A percentile compares a stretch with the other conserved stretches of the same genome.
These are phyloP conservation scores for Pterulicium gracile DNA, from an alignment of 1,284 basidiomycete species.

Conservation along the genomic window DNA sequence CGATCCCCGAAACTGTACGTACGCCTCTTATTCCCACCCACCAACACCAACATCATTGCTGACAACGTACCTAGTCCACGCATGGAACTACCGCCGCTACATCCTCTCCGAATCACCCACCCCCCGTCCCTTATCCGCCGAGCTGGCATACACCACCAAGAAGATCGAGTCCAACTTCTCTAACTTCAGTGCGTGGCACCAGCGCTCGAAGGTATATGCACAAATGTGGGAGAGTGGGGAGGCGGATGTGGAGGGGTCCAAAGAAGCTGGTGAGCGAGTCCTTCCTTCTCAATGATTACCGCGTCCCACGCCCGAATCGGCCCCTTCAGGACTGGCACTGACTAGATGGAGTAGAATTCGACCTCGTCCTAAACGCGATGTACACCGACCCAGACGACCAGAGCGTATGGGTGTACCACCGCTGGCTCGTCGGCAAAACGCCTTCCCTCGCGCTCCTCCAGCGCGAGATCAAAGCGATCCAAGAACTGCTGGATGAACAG, in stretches of 20 bases:
- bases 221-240: slow-evolving; percentile 55
- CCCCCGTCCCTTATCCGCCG: slow-evolving; percentile 38
- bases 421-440: slow-evolving; percentile 76
- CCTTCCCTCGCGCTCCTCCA: slow-evolving; percentile 33
- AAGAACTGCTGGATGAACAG: slow-evolving; percentile 84
- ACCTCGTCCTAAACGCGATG: slow-evolving; percentile 86
- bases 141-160: slow-evolving; percentile 73
- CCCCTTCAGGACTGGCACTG: slow-evolving; percentile 4
- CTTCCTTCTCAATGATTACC: slow-evolving; percentile 1
- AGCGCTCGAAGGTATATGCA: slow-evolving; percentile 76
- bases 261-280: slow-evolving; percentile 48
- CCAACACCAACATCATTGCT: slow-evolving; percentile 1
- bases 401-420: slow-evolving; percentile 96
- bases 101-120: slow-evolving; percentile 63
- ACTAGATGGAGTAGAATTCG: slow-evolving; percentile 90
- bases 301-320: slow-evolving; percentile 4
- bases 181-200: slow-evolving; percentile 99
- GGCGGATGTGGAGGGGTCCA: slow-evolving; percentile 38
- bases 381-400: slow-evolving; percentile 97
- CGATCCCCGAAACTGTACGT: slow-evolving; percentile 85
- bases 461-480: slow-evolving; percentile 74
- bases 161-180: slow-evolving; percentile 96
- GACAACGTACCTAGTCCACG: slow-evolving; percentile 55
- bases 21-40: slow-evolving; percentile 6
- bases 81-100: slow-evolving; percentile 87